phyloP scores from a whole-genome alignment of 176 grass and related monocot genomes.

The Zea luxurians region DNA sequence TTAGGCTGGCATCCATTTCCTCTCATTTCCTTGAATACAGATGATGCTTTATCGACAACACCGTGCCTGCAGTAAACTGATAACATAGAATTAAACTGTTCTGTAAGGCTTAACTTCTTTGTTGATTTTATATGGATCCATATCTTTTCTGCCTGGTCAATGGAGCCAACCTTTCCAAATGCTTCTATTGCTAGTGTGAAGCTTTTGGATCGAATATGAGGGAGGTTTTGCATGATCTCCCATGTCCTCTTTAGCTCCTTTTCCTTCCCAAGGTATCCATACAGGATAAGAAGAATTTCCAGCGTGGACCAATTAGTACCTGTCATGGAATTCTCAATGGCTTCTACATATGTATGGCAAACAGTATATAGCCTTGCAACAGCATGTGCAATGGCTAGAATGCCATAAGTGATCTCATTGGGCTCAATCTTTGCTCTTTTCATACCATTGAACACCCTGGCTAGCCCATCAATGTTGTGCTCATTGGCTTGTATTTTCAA shows the following conservation, averaged over 20 bases:
- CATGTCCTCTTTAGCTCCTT: conserved; percentile 70
- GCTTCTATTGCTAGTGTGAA: conserved; percentile 83
- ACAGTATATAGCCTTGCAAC: conserved; percentile 81
- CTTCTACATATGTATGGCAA: conserved; percentile 79
- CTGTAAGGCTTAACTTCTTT: conserved; percentile 52
- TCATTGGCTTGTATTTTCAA: conserved; percentile 87
- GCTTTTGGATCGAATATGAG: conserved; percentile 70
- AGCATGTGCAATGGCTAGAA: conserved; percentile 81
- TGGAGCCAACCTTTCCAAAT: conserved; percentile 61
- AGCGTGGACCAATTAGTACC: conserved; percentile 91
- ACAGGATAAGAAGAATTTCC: conserved; percentile 83
- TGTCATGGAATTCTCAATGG: conserved; percentile 67
- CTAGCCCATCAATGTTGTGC: conserved; percentile 80
- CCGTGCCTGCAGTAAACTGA: conserved; percentile 82
- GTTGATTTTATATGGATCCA: conserved; percentile 61
- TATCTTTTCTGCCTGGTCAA: conserved; percentile 68
- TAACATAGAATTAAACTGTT: conserved; percentile 85
- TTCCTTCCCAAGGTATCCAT: conserved; percentile 74
- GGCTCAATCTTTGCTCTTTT: conserved; percentile 76
- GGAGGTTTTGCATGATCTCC: conserved; percentile 63
- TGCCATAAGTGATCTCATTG: conserved; percentile 90
- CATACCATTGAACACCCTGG: conserved; percentile 81
- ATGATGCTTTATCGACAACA: conserved; percentile 67
- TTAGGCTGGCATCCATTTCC: conserved; percentile 70
- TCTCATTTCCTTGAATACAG: conserved; percentile 85